Conservation (phyloP, 2,329 filamentous ascomycete species). For the Penicillium polonicum region DNA sequence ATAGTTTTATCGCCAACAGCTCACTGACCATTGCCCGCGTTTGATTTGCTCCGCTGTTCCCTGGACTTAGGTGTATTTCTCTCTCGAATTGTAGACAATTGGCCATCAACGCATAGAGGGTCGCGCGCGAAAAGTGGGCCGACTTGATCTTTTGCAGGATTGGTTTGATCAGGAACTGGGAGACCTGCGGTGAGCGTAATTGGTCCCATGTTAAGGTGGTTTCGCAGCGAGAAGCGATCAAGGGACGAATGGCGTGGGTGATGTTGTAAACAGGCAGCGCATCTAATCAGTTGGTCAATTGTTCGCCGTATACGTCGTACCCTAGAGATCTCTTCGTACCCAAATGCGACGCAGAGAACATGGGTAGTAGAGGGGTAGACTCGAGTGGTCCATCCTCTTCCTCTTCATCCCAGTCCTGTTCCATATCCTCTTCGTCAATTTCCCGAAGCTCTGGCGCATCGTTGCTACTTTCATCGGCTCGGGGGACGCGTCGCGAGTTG, state of each 20-base stretch:
- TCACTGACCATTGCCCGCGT: constrained; percentile 89
- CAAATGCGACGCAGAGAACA: constrained; percentile 76
- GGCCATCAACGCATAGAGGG: constrained; percentile 84
- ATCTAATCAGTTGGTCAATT: constrained; percentile 53
- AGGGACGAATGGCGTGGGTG: constrained; percentile 82
- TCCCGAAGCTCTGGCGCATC: constrained; percentile 29
- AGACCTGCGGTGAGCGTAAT: constrained; percentile 90
- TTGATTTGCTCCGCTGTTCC: constrained; percentile 77
- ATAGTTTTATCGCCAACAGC: constrained; percentile 79
- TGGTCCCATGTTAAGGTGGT: constrained; percentile 94
- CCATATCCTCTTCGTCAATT: constrained; percentile 41
- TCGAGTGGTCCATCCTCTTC: constrained; percentile 47
- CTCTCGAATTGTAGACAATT: constrained; percentile 93
- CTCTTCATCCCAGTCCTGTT: constrained; percentile 39
- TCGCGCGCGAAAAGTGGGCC: constrained; percentile 80
- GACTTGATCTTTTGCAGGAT: constrained; percentile 85
- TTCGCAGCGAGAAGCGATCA: constrained; percentile 82
- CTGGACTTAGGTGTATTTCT: constrained; percentile 77
- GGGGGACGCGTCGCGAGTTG: constrained; percentile 8
- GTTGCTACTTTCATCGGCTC: constrained; percentile 14
- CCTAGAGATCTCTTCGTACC: constrained; percentile 49
- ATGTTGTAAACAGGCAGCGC: constrained; percentile 84
- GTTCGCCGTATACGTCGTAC: background rate
- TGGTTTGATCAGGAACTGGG: constrained; percentile 91
- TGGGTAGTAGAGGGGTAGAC: constrained; percentile 62